Conservation (phyloP, 495 filamentous ascomycete species). For the Bathelium albidoporum region DNA sequence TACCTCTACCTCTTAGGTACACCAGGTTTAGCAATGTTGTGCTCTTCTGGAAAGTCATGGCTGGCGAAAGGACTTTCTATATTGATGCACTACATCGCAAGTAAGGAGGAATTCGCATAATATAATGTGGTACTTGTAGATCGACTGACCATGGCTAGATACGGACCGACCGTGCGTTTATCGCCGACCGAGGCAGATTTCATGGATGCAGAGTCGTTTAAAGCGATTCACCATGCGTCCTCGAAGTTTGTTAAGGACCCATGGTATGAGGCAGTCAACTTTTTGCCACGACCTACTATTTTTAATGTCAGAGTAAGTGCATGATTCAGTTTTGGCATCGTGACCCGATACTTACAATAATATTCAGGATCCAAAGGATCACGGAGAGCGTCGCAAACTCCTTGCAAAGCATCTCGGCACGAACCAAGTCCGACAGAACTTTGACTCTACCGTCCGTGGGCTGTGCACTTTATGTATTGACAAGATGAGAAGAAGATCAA, state of each 20-base stretch:
- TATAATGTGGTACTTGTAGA: background rate
- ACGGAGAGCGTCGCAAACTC: background rate
- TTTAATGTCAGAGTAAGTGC: background rate
- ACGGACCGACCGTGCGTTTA: background rate
- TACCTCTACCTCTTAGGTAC: background rate
- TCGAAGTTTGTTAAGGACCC: background rate
- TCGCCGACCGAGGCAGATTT: background rate
- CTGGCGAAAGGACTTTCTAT: background rate
- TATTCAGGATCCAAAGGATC: background rate
- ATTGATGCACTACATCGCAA: background rate
- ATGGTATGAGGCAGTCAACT: background rate
- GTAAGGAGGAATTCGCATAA: background rate
- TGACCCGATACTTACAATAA: background rate
- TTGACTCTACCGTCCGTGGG: background rate
- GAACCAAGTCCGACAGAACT: background rate
- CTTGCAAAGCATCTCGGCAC: background rate
- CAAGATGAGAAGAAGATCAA: background rate
- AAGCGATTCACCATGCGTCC: background rate
- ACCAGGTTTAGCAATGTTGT: background rate
- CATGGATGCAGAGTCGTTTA: background rate
- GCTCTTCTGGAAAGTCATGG: background rate
- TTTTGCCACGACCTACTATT: background rate
- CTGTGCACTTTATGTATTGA: background rate
- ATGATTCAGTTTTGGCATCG: background rate
- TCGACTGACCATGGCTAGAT: background rate